A percentile compares a stretch with the other conserved stretches of the same genome.
Evolutionary conservation across 768 basidiomycete genomes (phyloP).

Genomic region (Suillus ampliporus): DNA sequence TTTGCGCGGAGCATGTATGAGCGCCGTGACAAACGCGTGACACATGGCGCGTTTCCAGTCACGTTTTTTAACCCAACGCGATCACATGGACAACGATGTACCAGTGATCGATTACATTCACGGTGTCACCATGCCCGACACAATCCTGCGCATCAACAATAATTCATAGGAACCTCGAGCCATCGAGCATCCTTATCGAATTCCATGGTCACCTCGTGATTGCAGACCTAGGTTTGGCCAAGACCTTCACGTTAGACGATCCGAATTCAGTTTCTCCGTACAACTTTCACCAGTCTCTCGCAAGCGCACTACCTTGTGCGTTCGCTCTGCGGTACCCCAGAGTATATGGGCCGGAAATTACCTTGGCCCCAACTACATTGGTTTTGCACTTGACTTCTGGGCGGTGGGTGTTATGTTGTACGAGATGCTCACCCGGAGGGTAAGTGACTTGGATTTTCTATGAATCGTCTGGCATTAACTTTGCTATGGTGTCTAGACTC

Average conservation of each 20-base stretch:
- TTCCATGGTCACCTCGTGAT: conserved; percentile 56
- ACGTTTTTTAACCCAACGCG: neutral
- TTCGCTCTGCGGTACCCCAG: conserved; percentile 8
- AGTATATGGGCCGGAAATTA: conserved; percentile 17
- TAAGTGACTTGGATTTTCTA: neutral
- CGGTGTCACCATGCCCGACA: too few relatives aligned
- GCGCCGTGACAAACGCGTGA: too few relatives aligned
- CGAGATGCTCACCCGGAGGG: conserved; percentile 13
- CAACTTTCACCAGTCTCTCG: neutral
- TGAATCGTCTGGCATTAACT: neutral
- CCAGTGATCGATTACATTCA: too few relatives aligned
- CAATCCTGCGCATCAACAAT: too few relatives aligned
- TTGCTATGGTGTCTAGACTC: conserved; percentile 3
- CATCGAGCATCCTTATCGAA: conserved; percentile 63
- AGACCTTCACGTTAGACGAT: conserved; percentile 17
- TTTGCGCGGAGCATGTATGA: conserved; percentile 21
- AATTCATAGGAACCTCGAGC: conserved; percentile 75
- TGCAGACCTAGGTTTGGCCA: conserved; percentile 66
- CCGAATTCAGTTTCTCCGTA: conserved; percentile 5
- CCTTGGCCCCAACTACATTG: neutral
- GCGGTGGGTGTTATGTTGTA: conserved; percentile 14
- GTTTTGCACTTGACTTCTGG: conserved; percentile 18
- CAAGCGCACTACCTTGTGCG: conserved; percentile 6
- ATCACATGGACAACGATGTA: too few relatives aligned
- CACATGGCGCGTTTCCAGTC: too few relatives aligned